A percentile compares a stretch with the other conserved stretches of the same genome.
phyloP scores from a whole-genome alignment of 768 basidiomycete genomes.

The Amanita muscaria region DNA sequence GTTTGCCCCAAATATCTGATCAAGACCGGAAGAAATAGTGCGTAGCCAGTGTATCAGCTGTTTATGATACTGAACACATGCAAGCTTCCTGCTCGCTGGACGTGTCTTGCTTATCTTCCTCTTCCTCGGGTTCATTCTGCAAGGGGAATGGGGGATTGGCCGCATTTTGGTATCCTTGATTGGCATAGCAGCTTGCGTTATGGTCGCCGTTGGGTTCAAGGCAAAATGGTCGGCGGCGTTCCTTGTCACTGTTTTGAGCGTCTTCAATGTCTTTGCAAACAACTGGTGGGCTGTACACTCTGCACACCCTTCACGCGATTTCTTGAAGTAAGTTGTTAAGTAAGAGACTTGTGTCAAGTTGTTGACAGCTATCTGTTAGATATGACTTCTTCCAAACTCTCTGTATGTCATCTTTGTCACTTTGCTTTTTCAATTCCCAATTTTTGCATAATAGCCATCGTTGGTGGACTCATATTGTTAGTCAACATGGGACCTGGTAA shows the following conservation, averaged over 20 bases:
- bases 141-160: conserved; percentile 83
- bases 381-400: conserved; percentile 99
- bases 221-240: conserved; percentile 98
- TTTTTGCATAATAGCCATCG: conserved; percentile 50
- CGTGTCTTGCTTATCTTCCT: conserved; percentile 97
- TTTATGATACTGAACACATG: background rate
- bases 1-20: conserved; percentile 83
- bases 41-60: conserved; percentile 19
- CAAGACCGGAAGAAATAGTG: conserved; percentile 98
- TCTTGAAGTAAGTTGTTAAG: conserved; percentile 71
- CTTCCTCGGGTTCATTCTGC: conserved; percentile 94
- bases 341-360: background rate
- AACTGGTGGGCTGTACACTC: conserved; percentile 96
- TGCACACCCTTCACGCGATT: conserved; percentile 92
- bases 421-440: conserved; percentile 7
- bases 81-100: conserved; percentile 92
- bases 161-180: conserved; percentile 84
- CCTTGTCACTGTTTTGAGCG: conserved; percentile 82
- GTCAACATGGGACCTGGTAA: conserved; percentile 96
- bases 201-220: conserved; percentile 98
- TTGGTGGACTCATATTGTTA: conserved; percentile 92
- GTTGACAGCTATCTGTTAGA: conserved; percentile 33
- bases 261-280: conserved; percentile 98
- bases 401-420: conserved; percentile 15
- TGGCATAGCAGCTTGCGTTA: conserved; percentile 85